Base-by-base conservation (phyloP, 768 basidiomycete species). In the Suillus placidus region DNA sequence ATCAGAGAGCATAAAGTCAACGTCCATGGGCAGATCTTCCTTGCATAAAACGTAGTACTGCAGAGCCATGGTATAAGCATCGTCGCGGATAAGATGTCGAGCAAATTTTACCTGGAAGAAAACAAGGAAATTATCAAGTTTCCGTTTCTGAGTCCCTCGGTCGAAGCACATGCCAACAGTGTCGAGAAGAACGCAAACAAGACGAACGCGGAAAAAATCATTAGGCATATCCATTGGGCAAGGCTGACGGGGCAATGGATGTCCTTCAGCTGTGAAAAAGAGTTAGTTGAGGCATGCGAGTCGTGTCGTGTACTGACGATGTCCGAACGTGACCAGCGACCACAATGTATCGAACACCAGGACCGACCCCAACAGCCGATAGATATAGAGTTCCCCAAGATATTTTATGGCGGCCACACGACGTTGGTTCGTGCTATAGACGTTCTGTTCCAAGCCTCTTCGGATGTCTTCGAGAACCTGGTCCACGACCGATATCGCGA, bases 151-250 rank as follows among this genome's bases (percentile, higher is more conserved):
- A 6, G 91, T 88, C 1, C 97, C 97, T 47, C 90, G 88, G 76
- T 98, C 97, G 77, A 99, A 99, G 79, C 97, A 99, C 86, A 96
- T 94, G 23, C 97, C 97, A 74, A 95, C 96, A 0, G 96, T 94
- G 77, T 99, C 97, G 23, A 99, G 82, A 45, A 99, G 81, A 8
- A 92, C 92, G 74, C 97, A 99, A 52, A 97, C 87, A 61, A 99
- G 84, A 14, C 97, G 85, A 64, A 98, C 77, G 40, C 97, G 89
- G 86, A 99, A 99, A 78, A 92, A 99, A 74, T 99, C 97, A 76
- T 98, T 94, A 0, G 93, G 92, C 82, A 93, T 90, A 74, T 99
- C 97, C 62, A 97, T 82, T 4, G 88, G 78, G 67, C 88, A 91
- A 6, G 82, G 74, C 67, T 91, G 88, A 57, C 88, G 87, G 3